A percentile compares a stretch with the other conserved stretches of the same genome.
These are phyloP conservation scores for Cordyceps farinosa DNA, from an alignment of 2,329 filamentous ascomycete genomes.

Conservation along the genomic window DNA sequence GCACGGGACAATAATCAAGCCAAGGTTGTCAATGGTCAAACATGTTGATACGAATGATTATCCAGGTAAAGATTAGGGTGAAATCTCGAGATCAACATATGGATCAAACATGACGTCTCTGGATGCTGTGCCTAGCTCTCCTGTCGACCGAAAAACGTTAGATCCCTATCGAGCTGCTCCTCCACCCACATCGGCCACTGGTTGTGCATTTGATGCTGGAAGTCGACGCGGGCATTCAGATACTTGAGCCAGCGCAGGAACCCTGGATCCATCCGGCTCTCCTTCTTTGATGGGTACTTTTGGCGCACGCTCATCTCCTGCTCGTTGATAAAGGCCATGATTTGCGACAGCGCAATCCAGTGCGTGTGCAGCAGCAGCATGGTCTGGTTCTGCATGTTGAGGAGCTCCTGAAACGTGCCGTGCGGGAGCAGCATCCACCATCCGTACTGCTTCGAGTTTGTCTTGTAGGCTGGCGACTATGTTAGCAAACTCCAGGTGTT, in stretches of 20 bases:
- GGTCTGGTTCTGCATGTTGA: slow-evolving; percentile 45
- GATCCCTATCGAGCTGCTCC: slow-evolving; percentile 43
- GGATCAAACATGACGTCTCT: neutral
- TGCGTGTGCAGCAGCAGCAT: slow-evolving; percentile 48
- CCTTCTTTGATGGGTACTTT: slow-evolving; percentile 26
- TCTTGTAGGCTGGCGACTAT: slow-evolving; percentile 41
- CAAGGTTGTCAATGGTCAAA: neutral
- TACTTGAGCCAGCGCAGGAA: slow-evolving; percentile 49
- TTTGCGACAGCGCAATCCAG: slow-evolving; percentile 53
- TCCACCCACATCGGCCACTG: slow-evolving; percentile 55
- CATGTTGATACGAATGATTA: neutral
- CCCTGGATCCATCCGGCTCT: slow-evolving; percentile 37
- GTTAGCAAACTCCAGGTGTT: neutral
- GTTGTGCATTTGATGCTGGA: slow-evolving; percentile 44
- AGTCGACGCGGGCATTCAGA: slow-evolving; percentile 46
- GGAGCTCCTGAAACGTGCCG: slow-evolving; percentile 46
- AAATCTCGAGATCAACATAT: neutral
- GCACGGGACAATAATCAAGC: neutral
- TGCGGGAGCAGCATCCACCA: slow-evolving; percentile 59
- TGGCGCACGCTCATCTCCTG: slow-evolving; percentile 35
- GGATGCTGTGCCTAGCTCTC: neutral
- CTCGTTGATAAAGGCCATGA: slow-evolving; percentile 49
- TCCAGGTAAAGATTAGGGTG: neutral
- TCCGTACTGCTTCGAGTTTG: slow-evolving; percentile 47
- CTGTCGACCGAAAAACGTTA: slow-evolving; percentile 40